Conservation (phyloP, 805 yeast species). For the Candida ovalis region DNA sequence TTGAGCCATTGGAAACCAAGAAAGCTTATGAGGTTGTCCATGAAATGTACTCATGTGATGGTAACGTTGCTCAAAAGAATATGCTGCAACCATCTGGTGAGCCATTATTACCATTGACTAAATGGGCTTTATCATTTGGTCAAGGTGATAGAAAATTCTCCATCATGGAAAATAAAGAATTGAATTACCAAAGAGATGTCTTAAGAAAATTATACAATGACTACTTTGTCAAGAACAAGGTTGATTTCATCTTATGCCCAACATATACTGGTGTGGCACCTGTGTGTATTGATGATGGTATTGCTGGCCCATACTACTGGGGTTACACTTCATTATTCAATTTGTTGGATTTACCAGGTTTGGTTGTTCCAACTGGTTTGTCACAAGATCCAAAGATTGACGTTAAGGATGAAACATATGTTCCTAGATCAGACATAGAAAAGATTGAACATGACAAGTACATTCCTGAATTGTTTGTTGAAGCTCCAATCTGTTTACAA, state of each 20-base stretch:
- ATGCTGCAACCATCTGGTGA: conserved; percentile 61
- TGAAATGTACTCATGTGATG: conserved; percentile 61
- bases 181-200: conserved; percentile 52
- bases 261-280: conserved; percentile 72
- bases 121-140: conserved; percentile 57
- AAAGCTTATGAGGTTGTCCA: conserved; percentile 58
- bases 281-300: conserved; percentile 44
- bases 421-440: conserved; percentile 45
- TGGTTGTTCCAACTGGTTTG: conserved; percentile 59
- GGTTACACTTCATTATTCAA: conserved; percentile 77
- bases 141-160: conserved; percentile 47
- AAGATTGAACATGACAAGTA: conserved; percentile 45
- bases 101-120: conserved; percentile 60
- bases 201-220: conserved; percentile 56
- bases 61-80: conserved; percentile 53
- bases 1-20: conserved; percentile 54
- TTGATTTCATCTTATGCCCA: conserved; percentile 68
- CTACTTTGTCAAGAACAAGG: conserved; percentile 47
- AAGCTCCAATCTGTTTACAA: conserved; percentile 56
- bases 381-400: conserved; percentile 51
- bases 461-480: conserved; percentile 42
- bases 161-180: conserved; percentile 50
- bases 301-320: conserved; percentile 60
- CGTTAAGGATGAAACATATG: conserved; percentile 37
- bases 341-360: conserved; percentile 65